These are phyloP conservation scores for Ambrosiella cleistominuta DNA, from an alignment of 2,329 filamentous ascomycete genomes.

Conservation along the genomic window DNA sequence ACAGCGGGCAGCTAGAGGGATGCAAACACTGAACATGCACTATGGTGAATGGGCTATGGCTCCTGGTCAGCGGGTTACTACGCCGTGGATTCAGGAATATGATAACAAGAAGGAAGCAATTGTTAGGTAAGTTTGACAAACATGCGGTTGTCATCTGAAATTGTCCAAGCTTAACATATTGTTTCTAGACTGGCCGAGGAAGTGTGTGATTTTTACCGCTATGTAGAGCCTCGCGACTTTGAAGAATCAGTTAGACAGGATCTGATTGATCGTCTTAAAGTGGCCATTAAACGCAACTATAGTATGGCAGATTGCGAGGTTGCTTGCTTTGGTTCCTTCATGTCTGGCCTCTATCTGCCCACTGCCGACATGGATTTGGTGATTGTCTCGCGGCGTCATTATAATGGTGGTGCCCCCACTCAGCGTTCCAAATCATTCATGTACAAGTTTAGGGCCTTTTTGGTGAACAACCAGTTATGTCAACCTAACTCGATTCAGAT, in stretches of 20 bases:
- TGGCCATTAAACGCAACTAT: constrained; percentile 34
- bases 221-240: constrained; percentile 57
- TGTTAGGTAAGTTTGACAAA: neutral
- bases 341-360: constrained; percentile 53
- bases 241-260: constrained; percentile 60
- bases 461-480: constrained; percentile 40
- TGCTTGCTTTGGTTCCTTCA: constrained; percentile 80
- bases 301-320: constrained; percentile 45
- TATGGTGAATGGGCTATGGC: constrained; percentile 34
- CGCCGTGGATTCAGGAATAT: constrained; percentile 40
- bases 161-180: neutral
- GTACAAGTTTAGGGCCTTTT: constrained; percentile 41
- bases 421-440: constrained; percentile 38
- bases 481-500: constrained; percentile 42
- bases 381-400: constrained; percentile 44
- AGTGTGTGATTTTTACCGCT: constrained; percentile 75
- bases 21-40: constrained; percentile 32
- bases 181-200: constrained; percentile 63
- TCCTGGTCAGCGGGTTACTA: constrained; percentile 18
- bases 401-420: constrained; percentile 31
- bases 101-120: neutral
- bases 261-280: constrained; percentile 51
- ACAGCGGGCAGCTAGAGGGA: constrained; percentile 20
- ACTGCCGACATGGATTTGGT: constrained; percentile 91
- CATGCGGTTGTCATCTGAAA: neutral